Conservation (phyloP, 2,329 filamentous ascomycete species). For the Albophoma yamanashiensis region DNA sequence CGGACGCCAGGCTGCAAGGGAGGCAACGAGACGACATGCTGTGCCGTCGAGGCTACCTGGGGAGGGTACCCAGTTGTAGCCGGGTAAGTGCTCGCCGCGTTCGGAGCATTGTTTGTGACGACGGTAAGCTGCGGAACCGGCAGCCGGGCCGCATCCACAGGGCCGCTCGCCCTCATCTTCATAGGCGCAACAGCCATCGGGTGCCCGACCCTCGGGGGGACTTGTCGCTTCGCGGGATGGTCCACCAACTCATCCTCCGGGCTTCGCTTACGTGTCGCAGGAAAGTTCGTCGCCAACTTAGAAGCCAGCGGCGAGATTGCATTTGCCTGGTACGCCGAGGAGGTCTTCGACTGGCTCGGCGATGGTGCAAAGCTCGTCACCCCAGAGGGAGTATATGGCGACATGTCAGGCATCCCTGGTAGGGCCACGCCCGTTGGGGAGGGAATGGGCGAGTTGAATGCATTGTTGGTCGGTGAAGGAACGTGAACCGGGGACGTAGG, state of each 20-base stretch:
- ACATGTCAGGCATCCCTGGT: constrained; percentile 17
- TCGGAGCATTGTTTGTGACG: constrained; percentile 33
- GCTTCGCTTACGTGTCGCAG: constrained; percentile 37
- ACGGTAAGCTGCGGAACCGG: constrained; percentile 63
- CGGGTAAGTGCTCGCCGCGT: constrained; percentile 18
- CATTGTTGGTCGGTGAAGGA: constrained; percentile 27
- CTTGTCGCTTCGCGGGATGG: constrained; percentile 42
- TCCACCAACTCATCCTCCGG: constrained; percentile 39
- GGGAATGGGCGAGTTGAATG: constrained; percentile 33
- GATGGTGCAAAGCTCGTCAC: constrained; percentile 29
- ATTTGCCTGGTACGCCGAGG: constrained; percentile 27
- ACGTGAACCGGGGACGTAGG: constrained; percentile 30
- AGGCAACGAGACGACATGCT: constrained; percentile 43
- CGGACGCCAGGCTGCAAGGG: constrained; percentile 50
- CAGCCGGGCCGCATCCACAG: constrained; percentile 33
- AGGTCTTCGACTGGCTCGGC: constrained; percentile 23
- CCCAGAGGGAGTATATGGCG: constrained; percentile 21
- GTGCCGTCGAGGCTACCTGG: constrained; percentile 23
- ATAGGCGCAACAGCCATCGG: constrained; percentile 6
- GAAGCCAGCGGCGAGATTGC: constrained; percentile 36
- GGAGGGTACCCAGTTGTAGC: constrained; percentile 27
- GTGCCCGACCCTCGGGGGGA: constrained; percentile 12
- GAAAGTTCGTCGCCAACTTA: constrained; percentile 32
- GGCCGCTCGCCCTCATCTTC: constrained; percentile 9
- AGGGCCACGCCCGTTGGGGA: constrained; percentile 34